Base-by-base conservation (phyloP, 1,284 basidiomycete genomes). In the Pisolithus thermaeus region DNA sequence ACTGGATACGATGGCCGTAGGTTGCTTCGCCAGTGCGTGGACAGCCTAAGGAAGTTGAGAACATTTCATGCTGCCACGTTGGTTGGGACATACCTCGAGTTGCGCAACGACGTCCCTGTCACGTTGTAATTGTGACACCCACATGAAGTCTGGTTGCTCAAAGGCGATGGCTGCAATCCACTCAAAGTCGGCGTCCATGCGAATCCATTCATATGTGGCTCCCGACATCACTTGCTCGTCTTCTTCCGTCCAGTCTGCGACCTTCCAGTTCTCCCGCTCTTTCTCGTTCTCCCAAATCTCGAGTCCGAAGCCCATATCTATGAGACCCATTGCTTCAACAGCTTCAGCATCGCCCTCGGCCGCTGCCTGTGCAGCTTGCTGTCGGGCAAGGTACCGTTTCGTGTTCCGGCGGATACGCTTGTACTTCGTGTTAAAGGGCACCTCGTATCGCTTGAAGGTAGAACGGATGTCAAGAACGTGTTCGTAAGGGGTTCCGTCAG, bases 371-470 rank as follows among this genome's bases (percentile, higher is more conserved):
- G 94, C 93, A 3, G 92, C 92, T 1, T 91, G 89, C 68, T 97
- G 94, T 32, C 95, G 82, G 7, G 95, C 94, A 45, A 97, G 81
- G 61, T 97, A 97, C 18, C 93, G 88, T 67, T 96, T 96, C 20
- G 92, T 97, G 61, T 95, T 93, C 35, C 96, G 79, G 47, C 95
- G 80, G 16, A 97, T 91, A 56, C 97, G 92, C 71, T 98, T 99
- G 73, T 98, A 98, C 70, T 98, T 99, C n/a, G 96, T 98, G 68
- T 99, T 99, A 78, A 98, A 99, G 1, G 97, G 95, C 0, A 99
- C 93, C 63, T 97, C 93, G 66, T 92, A 97, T 12, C 90, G 85
- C 67, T 97, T 97, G 71, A 89, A 90, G 1, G 83, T 71, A 20
- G 81, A 82, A 39, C 90, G 86, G 53, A 99, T 90, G 65, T 97